Evolutionary conservation across 202 grass and related monocot genomes (phyloP), one percentile per base, ranked within the genome.

Genomic region (Saccharum hybrid): DNA sequence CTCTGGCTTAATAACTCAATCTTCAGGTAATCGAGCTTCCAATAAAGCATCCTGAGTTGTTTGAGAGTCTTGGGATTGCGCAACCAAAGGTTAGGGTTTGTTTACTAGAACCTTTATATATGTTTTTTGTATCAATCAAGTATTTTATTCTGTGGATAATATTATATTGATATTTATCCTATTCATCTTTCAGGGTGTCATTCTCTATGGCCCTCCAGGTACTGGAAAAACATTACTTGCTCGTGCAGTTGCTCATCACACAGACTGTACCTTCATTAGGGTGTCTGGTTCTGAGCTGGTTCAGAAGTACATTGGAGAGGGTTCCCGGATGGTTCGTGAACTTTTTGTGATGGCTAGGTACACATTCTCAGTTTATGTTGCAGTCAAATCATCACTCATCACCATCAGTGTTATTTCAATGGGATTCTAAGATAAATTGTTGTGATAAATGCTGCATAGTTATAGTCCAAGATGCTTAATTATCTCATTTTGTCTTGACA

Each of bases 281-380:
- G 96, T 98, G 70, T 98, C 96, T 83, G 96, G 96, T 82, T 98
- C 96, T 81, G 96, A 98, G 75, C 75, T 98, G 87, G 96, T 98
- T 85, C 96, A 98, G 74, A 98, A 98, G 76, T 98, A 98, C 82
- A 98, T 98, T 59, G 96, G 96, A 75, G 96, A 98, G 74, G 96
- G 96, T 22, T 98, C 96, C 56, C 77, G 95, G 51, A 98, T 98
- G 95, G 95, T 98, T 41, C 90, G 95, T 60, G 95, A 98, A 84
- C 95, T 98, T 66, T 98, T 98, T 77, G 96, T 98, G 42, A 95
- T 98, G 96, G 96, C 96, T 43, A 95, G 96, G 96, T 98, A 90
- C 19, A 59, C 11, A 54, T 16, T 63, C 46, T 85, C 1, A n/a
- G 5, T 77, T 57, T 41, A 43, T 62, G 14, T 57, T 72, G 28